Percentiles rank a stretch among this genome's conserved stretches.
Conservation (phyloP, 2,329 filamentous ascomycete species). For the Tetracladium maxilliforme region DNA sequence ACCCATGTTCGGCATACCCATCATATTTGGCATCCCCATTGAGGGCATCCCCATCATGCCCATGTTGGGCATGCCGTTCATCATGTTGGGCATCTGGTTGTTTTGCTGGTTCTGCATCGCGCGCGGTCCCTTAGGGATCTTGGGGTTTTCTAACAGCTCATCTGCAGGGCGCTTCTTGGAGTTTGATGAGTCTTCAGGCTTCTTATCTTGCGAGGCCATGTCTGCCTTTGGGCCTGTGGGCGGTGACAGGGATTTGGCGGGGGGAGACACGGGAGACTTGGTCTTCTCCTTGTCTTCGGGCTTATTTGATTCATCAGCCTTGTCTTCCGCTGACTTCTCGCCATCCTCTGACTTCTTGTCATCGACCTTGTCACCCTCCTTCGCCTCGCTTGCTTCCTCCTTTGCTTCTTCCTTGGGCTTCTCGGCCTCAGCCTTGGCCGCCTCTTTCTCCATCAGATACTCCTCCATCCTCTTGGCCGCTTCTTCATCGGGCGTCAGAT, state of each 20-base stretch:
- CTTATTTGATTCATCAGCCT: constrained; percentile 20
- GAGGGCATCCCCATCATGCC: constrained; percentile 16
- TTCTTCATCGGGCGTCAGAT: constrained; percentile 73
- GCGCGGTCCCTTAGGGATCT: constrained; percentile 49
- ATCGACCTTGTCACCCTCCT: constrained; percentile 22
- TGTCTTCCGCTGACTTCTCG: constrained; percentile 24
- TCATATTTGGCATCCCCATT: constrained; percentile 14
- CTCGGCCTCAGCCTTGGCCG: constrained; percentile 17
- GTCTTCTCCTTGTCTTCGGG: constrained; percentile 15
- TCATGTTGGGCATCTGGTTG: constrained; percentile 29
- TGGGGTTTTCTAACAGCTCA: constrained; percentile 48
- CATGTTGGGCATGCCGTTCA: constrained; percentile 28
- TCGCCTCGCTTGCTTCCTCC: constrained; percentile 11
- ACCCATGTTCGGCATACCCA: constrained; percentile 14
- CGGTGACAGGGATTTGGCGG: constrained; percentile 11
- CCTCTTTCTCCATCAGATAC: constrained; percentile 46
- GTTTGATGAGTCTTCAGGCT: constrained; percentile 14
- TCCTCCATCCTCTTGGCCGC: constrained; percentile 63
- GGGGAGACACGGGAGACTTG: constrained; percentile 20
- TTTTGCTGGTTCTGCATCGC: constrained; percentile 38
- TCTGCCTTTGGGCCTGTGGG: constrained; percentile 15
- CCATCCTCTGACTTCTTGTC: constrained; percentile 15
- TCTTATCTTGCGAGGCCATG: constrained; percentile 15
- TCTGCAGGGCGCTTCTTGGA: constrained; percentile 76
- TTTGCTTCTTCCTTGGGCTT: constrained; percentile 22